Conservation (phyloP, 2,329 filamentous ascomycete species). For the Xylaria sp. region DNA sequence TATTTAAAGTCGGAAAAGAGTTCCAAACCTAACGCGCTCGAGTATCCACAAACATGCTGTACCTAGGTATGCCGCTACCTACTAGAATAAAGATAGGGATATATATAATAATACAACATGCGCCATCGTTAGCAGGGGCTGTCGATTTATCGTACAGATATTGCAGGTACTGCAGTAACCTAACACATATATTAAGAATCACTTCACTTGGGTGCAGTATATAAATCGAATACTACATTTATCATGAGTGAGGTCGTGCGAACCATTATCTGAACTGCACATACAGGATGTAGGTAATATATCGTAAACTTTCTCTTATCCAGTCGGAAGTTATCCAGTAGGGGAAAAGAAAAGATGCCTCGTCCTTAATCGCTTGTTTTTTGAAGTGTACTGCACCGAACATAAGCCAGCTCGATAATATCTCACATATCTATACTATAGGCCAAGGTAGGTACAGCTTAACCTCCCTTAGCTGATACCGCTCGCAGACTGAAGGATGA, state of each 20-base stretch:
- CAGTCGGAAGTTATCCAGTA: not conserved
- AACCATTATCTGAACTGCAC: not conserved
- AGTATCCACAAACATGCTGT: not conserved
- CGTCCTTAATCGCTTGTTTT: not conserved
- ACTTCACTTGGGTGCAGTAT: not conserved
- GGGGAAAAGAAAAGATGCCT: not conserved
- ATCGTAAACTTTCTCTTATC: constrained; percentile 2
- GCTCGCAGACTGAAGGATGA: not conserved
- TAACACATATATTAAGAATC: not conserved
- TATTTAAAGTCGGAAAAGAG: not conserved
- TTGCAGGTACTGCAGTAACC: not conserved
- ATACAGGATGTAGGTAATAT: not conserved
- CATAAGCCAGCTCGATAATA: not conserved
- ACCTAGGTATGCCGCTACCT: not conserved
- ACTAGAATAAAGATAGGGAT: not conserved
- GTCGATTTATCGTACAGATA: constrained; percentile 2
- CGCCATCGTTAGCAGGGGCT: constrained; percentile 1
- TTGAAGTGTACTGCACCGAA: not conserved
- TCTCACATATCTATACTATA: too few relatives aligned
- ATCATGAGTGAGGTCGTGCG: not conserved
- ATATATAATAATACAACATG: not conserved
- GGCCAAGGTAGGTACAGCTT: too few relatives aligned
- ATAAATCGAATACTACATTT: not conserved
- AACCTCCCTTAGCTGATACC: not conserved
- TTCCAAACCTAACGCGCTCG: not conserved